phyloP scores from a whole-genome alignment of 306 rosid species.

The Rubus parviflorus region DNA sequence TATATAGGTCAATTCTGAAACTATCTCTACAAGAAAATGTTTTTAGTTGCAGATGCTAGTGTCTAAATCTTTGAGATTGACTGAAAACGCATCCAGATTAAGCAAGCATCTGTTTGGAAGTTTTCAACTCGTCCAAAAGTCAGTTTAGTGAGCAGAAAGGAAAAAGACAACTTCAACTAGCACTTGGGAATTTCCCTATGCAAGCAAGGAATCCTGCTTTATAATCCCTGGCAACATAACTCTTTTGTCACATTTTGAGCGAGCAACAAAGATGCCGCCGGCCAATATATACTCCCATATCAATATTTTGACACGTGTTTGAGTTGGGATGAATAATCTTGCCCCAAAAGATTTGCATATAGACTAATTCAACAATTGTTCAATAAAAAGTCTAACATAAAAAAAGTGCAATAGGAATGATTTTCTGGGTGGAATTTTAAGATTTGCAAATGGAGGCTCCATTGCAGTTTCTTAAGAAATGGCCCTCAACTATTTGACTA shows the following conservation, averaged over 20 bases:
- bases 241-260: not conserved
- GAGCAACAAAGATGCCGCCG: not conserved
- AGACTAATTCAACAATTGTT: not conserved
- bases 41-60: not conserved
- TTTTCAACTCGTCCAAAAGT: not conserved
- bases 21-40: not conserved
- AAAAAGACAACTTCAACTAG: not conserved
- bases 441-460: not conserved
- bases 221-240: not conserved
- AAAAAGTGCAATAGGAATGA: not conserved
- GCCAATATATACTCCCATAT: not conserved
- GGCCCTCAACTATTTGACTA: not conserved
- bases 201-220: not conserved
- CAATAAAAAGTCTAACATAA: not conserved
- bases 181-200: not conserved
- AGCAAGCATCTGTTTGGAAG: not conserved
- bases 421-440: not conserved
- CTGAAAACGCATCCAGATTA: not conserved
- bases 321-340: not conserved
- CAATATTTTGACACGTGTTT: not conserved
- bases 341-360: not conserved
- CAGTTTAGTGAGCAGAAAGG: not conserved
- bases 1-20: not conserved
- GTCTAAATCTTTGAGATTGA: not conserved
- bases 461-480: not conserved